Evolutionary conservation across 495 filamentous ascomycete species (phyloP).

Genomic region (Cercophora samala): DNA sequence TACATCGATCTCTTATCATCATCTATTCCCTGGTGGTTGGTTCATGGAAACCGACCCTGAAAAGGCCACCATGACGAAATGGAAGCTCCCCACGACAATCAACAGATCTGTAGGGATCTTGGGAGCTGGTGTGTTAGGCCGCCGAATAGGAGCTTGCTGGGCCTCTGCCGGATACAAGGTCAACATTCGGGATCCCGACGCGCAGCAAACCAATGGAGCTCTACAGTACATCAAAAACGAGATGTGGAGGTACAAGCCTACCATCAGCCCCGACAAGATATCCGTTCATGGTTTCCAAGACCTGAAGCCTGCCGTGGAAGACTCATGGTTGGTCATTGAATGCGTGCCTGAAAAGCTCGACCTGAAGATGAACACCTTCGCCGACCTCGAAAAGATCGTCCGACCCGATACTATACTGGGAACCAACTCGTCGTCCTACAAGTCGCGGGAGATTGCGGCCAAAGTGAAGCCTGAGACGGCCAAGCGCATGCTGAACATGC

Average conservation of each 20-base stretch:
- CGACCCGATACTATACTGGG: constrained; percentile 47
- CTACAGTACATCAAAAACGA: constrained; percentile 27
- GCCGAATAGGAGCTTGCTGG: constrained; percentile 31
- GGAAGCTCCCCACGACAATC: constrained; percentile 19
- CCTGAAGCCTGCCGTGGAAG: constrained; percentile 39
- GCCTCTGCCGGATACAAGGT: constrained; percentile 34
- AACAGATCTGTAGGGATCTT: constrained; percentile 22
- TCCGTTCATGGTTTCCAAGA: constrained; percentile 32
- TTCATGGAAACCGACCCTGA: not conserved
- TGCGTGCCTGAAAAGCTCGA: constrained; percentile 52
- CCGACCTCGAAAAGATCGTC: constrained; percentile 40
- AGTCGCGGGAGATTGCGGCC: constrained; percentile 43
- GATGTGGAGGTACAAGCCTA: constrained; percentile 22
- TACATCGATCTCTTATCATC: not conserved
- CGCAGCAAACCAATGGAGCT: constrained; percentile 25
- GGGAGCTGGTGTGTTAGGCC: constrained; percentile 31
- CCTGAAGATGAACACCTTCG: constrained; percentile 51
- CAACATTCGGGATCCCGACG: constrained; percentile 30
- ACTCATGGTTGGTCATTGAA: constrained; percentile 53
- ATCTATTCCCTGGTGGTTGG: not conserved
- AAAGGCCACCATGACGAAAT: constrained; percentile 12
- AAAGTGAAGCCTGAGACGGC: constrained; percentile 37
- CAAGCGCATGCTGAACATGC: constrained; percentile 45
- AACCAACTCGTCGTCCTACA: constrained; percentile 50
- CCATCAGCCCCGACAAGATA: constrained; percentile 13